Base-by-base conservation (phyloP, 2,329 filamentous ascomycete species). In the Anisogramma anomala region DNA sequence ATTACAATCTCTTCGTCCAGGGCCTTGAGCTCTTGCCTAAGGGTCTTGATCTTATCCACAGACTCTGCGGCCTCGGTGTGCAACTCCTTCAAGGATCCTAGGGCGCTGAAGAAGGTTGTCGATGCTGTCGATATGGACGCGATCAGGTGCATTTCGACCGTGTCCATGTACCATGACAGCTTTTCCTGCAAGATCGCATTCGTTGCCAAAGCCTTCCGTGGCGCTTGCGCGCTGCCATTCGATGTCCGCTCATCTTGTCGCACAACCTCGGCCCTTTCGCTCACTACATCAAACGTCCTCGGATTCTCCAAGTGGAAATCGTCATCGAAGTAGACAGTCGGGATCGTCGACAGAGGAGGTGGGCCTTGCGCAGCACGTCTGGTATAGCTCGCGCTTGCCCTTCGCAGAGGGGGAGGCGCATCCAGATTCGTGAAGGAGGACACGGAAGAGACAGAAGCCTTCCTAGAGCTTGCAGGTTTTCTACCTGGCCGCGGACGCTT, bases 121-220 rank as follows among this genome's bases (percentile, higher is more conserved):
- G 91, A 96, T 1, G 91, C 91, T 0, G 84, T 87, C 2, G 89
- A 96, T 48, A 98, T 98, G 0, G 88, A 94, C 23, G 85, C 86
- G 52, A 98, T 95, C 6, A 98, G 68, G 58, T 98, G 91, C 41
- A 98, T 86, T 58, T 98, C 91, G 17, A 98, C 87, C 0, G 91
- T 98, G 58, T 98, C 91, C 87, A 98, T 94, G 59, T 98, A 98
- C 91, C 91, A 98, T 0, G 91, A 96, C 10, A 98, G 68, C 61
- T 98, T 98, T 61, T 98, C 91, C 58, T 98, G 91, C 26, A 98
- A 61, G 44, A 98, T 98, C 0, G 91, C 91, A 61, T 98, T 98
- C 0, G 88, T 95, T 6, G 89, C 89, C 20, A 98, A 68, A 1
- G 85, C 84, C 58, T 95, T 96, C 46, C 89, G 76, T 7, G 83